Evolutionary conservation across 257 asterid species (phyloP).

Genomic region (Salvia hispanica): DNA sequence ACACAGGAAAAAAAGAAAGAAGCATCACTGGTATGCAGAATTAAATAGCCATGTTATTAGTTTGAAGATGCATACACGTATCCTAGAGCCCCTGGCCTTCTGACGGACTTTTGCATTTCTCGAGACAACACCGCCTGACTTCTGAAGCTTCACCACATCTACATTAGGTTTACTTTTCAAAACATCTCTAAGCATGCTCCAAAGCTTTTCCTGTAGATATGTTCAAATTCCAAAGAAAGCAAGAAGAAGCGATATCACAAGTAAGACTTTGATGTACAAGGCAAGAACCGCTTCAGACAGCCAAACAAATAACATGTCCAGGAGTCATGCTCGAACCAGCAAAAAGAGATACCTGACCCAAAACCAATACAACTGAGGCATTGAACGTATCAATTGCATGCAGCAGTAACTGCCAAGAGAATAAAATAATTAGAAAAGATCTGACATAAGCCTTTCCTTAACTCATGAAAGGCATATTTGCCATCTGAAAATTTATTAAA

Average conservation of each 20-base stretch:
- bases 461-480: slow-evolving; percentile 12
- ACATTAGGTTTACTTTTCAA: slow-evolving; percentile 70
- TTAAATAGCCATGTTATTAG: not conserved
- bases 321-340: slow-evolving; percentile 15
- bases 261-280: not conserved
- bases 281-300: slow-evolving; percentile 1
- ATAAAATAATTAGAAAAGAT: slow-evolving; percentile 11
- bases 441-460: slow-evolving; percentile 15
- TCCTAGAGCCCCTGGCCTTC: slow-evolving; percentile 73
- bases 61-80: slow-evolving; percentile 60
- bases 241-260: slow-evolving; percentile 22
- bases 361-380: slow-evolving; percentile 85
- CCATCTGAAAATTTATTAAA: slow-evolving; percentile 2
- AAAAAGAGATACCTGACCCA: slow-evolving; percentile 78
- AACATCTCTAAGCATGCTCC: slow-evolving; percentile 96
- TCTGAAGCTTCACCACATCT: slow-evolving; percentile 98
- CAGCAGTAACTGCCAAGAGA: slow-evolving; percentile 72
- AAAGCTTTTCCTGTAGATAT: slow-evolving; percentile 79
- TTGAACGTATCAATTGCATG: slow-evolving; percentile 84
- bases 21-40: not conserved
- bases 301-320: slow-evolving; percentile 1
- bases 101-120: slow-evolving; percentile 95
- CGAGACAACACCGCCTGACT: slow-evolving; percentile 97
- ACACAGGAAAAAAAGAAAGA: not conserved
- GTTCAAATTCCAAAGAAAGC: slow-evolving; percentile 26